Conservation (phyloP, 768 basidiomycete genomes). For the Kwoniella pini region DNA sequence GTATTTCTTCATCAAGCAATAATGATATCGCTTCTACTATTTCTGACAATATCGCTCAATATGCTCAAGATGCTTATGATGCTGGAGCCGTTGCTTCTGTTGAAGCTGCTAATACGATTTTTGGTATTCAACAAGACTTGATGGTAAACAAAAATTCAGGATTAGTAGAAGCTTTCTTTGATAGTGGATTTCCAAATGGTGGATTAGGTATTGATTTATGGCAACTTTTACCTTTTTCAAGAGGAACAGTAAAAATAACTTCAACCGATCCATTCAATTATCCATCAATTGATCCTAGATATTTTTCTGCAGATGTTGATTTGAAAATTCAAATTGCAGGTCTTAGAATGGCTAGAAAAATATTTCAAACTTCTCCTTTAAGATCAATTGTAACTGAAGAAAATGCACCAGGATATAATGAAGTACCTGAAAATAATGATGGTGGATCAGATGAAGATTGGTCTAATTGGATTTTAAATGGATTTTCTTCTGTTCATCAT, state of each 20-base stretch:
- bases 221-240: conserved; percentile 50
- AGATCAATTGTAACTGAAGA: conserved; percentile 58
- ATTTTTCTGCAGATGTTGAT: conserved; percentile 57
- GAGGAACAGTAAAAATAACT: conserved; percentile 67
- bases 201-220: conserved; percentile 46
- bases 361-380: conserved; percentile 63
- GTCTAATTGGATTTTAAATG: conserved; percentile 14
- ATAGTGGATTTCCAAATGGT: conserved; percentile 22
- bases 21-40: conserved; percentile 32
- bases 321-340: conserved; percentile 55
- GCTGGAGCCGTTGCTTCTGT: conserved; percentile 39
- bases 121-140: conserved; percentile 43
- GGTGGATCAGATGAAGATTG: conserved; percentile 20
- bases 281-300: conserved; percentile 68
- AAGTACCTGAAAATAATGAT: conserved; percentile 15
- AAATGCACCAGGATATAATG: conserved; percentile 58
- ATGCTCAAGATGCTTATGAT: conserved; percentile 28
- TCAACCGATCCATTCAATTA: conserved; percentile 64
- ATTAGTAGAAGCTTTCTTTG: conserved; percentile 42
- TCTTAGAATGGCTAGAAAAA: conserved; percentile 63
- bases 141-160: conserved; percentile 35
- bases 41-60: conserved; percentile 17
- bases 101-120: conserved; percentile 41
- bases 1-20: conserved; percentile 26
- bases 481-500: conserved; percentile 56